Percentiles rank a stretch among this genome's conserved stretches.
Evolutionary conservation across 2,329 filamentous ascomycete genomes (phyloP).

Genomic region (Paracorniculantispora psalliotae): DNA sequence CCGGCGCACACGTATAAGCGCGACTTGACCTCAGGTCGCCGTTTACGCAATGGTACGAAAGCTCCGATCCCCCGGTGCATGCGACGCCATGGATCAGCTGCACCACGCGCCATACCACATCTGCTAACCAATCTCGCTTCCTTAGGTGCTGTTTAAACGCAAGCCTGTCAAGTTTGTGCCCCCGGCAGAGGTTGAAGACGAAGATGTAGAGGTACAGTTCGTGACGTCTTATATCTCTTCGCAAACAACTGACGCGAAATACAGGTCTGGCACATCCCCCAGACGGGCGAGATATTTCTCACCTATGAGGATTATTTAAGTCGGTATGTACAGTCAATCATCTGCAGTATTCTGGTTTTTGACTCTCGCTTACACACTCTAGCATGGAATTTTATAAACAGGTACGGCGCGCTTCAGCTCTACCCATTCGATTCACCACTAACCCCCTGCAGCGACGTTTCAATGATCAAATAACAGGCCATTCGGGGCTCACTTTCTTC

Average conservation of each 20-base stretch:
- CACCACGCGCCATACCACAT: not conserved
- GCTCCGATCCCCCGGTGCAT: not conserved
- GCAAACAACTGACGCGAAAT: constrained; percentile 16
- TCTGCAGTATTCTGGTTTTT: constrained; percentile 1
- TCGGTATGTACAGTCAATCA: constrained; percentile 52
- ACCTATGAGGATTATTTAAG: constrained; percentile 84
- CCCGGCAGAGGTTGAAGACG: constrained; percentile 67
- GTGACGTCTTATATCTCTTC: constrained; percentile 13
- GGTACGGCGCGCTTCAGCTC: constrained; percentile 44
- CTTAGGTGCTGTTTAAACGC: constrained; percentile 87
- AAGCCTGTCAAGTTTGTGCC: constrained; percentile 85
- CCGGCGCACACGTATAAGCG: not conserved
- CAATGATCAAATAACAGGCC: constrained; percentile 93
- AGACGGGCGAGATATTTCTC: constrained; percentile 85
- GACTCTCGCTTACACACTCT: constrained; percentile 16
- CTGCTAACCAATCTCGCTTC: constrained; percentile 9
- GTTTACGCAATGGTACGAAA: constrained; percentile 2
- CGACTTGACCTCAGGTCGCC: not conserved
- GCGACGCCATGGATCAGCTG: not conserved
- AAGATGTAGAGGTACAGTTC: constrained; percentile 73
- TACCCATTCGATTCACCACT: not conserved
- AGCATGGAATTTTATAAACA: constrained; percentile 94
- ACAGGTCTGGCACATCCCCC: constrained; percentile 85
- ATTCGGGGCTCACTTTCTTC: constrained; percentile 86
- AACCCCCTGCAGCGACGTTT: constrained; percentile 64